Evolutionary conservation across 163 green algal species (phyloP).

Genomic region (Chlorella variabilis): DNA sequence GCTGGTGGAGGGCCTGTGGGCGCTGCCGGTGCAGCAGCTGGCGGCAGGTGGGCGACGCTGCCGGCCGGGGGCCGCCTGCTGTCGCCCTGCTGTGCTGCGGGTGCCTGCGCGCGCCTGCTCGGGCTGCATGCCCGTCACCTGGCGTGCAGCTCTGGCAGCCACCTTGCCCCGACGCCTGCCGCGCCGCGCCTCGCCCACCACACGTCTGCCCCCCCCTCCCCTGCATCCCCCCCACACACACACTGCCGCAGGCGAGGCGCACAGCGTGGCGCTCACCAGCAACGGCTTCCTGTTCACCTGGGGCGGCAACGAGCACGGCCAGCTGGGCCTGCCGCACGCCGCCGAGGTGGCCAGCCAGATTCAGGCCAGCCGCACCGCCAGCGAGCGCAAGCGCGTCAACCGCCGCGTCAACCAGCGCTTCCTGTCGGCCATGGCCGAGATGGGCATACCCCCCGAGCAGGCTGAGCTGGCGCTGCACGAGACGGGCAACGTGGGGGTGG

Average conservation of each 20-base stretch:
- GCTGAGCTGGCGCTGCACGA: slow-evolving; percentile 86
- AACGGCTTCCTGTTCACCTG: slow-evolving; percentile 90
- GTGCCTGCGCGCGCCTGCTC: no score
- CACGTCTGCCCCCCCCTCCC: no score
- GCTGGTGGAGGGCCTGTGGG: slow-evolving; percentile 82
- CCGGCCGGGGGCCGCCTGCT: background rate
- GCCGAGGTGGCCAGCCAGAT: slow-evolving; percentile 51
- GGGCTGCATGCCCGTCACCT: no score
- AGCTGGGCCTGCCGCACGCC: slow-evolving; percentile 72
- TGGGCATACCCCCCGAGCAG: slow-evolving; percentile 84
- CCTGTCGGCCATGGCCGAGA: slow-evolving; percentile 83
- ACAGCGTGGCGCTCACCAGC: slow-evolving; percentile 82
- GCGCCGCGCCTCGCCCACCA: no score
- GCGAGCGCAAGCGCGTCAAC: slow-evolving; percentile 48
- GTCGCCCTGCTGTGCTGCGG: background rate
- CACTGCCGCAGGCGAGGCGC: slow-evolving; percentile 67
- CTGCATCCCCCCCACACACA: background rate
- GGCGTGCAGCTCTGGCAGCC: no score
- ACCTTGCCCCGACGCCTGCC: no score
- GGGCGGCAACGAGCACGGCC: slow-evolving; percentile 75
- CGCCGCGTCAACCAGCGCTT: slow-evolving; percentile 82
- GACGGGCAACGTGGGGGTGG: slow-evolving; percentile 87
- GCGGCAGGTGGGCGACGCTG: slow-evolving; percentile 52
- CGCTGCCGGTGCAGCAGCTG: slow-evolving; percentile 82
- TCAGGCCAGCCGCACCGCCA: slow-evolving; percentile 41